phyloP scores from a whole-genome alignment of 2,329 filamentous ascomycete genomes.

The Xylariaceae sp. region DNA sequence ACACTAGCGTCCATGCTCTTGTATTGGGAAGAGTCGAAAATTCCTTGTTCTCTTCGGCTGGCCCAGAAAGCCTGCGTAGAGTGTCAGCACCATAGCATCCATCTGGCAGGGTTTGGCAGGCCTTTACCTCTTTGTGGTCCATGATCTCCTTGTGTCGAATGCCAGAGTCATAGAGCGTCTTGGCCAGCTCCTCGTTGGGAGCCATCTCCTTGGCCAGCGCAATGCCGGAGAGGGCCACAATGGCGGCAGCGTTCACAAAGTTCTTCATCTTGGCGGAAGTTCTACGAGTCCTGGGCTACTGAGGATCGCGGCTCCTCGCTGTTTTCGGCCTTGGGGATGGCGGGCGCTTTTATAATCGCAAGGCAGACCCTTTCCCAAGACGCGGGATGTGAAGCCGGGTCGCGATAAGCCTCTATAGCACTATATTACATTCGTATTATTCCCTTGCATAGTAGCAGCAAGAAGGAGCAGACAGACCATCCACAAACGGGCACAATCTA shows the following conservation, averaged over 20 bases:
- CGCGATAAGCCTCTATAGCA: slow-evolving; percentile 20
- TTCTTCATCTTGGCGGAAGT: slow-evolving; percentile 37
- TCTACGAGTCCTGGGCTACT: slow-evolving; percentile 18
- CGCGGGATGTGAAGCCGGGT: slow-evolving; percentile 15
- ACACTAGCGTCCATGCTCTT: slow-evolving; percentile 37
- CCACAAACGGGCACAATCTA: no score
- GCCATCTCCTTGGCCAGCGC: slow-evolving; percentile 41
- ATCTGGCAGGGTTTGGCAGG: background rate
- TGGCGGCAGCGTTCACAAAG: slow-evolving; percentile 34
- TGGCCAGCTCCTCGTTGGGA: slow-evolving; percentile 37
- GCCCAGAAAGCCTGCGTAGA: slow-evolving; percentile 38
- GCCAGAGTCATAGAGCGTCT: slow-evolving; percentile 41
- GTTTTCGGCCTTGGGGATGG: background rate
- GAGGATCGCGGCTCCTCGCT: slow-evolving; percentile 20
- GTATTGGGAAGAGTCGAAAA: slow-evolving; percentile 39
- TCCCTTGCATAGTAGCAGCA: background rate
- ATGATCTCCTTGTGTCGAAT: slow-evolving; percentile 42
- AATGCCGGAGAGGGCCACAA: slow-evolving; percentile 36
- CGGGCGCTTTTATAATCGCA: slow-evolving; percentile 18
- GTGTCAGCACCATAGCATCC: slow-evolving; percentile 13
- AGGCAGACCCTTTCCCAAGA: background rate
- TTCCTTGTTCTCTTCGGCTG: slow-evolving; percentile 35
- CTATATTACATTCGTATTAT: background rate
- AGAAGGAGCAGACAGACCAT: no score
- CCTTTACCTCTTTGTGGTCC: slow-evolving; percentile 38